phyloP scores from a whole-genome alignment of 2,329 filamentous ascomycete species.

The Penicillium psychrosexuale region DNA sequence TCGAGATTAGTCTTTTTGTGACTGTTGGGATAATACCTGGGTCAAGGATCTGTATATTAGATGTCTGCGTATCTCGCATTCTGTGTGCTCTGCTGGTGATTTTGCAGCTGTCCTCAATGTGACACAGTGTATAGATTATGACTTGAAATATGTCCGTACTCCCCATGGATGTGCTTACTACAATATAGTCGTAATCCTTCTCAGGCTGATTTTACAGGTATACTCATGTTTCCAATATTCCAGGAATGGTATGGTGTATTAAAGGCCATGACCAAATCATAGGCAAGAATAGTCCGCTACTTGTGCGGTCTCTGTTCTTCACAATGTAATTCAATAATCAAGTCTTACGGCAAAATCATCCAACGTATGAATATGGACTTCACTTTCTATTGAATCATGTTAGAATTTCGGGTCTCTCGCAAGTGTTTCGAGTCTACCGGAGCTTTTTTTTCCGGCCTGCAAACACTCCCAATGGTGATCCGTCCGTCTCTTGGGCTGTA shows the following conservation, averaged over 20 bases:
- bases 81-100: conserved; percentile 17
- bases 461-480: too few relatives aligned
- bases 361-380: too few relatives aligned
- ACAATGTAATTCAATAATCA: too few relatives aligned
- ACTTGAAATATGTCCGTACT: conserved; percentile 19
- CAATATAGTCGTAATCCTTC: background rate
- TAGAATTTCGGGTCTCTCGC: background rate
- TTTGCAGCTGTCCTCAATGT: conserved; percentile 12
- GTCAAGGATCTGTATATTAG: conserved; percentile 38
- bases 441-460: too few relatives aligned
- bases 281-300: background rate
- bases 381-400: too few relatives aligned
- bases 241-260: background rate
- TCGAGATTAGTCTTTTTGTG: conserved; percentile 30
- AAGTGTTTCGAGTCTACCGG: too few relatives aligned
- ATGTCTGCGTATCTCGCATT: conserved; percentile 29
- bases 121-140: conserved; percentile 26
- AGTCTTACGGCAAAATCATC: too few relatives aligned
- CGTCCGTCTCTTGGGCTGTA: background rate
- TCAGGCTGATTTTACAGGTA: background rate
- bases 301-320: background rate
- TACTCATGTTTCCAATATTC: too few relatives aligned
- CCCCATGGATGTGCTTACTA: background rate
- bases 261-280: background rate
- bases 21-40: conserved; percentile 34